These are phyloP conservation scores for Ramalina peruviana DNA, from an alignment of 495 filamentous ascomycete genomes.

Conservation along the genomic window DNA sequence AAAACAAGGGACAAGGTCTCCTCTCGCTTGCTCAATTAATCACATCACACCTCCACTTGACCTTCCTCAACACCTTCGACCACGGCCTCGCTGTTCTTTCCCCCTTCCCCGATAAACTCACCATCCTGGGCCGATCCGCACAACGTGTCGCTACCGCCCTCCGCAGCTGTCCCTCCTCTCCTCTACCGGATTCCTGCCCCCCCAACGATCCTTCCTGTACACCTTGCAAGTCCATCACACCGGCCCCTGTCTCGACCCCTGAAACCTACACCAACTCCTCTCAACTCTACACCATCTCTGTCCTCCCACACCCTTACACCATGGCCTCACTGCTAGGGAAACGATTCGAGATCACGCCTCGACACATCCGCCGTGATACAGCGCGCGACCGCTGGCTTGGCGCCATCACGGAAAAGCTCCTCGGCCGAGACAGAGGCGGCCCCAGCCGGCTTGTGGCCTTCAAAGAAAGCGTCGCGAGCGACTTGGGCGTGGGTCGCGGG, in stretches of 20 bases:
- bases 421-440: constrained; percentile 44
- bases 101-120: constrained; percentile 57
- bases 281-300: constrained; percentile 63
- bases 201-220: constrained; percentile 63
- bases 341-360: constrained; percentile 41
- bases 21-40: constrained; percentile 57
- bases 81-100: constrained; percentile 67
- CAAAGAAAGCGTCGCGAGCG: constrained; percentile 68
- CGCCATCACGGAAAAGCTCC: constrained; percentile 54
- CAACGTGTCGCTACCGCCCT: constrained; percentile 58
- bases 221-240: constrained; percentile 49
- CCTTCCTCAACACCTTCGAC: constrained; percentile 67
- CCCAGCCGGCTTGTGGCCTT: constrained; percentile 53
- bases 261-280: constrained; percentile 45
- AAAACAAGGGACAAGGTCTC: constrained; percentile 43
- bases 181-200: constrained; percentile 67
- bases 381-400: constrained; percentile 69
- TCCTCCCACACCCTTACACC: constrained; percentile 84
- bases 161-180: constrained; percentile 53
- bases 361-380: constrained; percentile 61
- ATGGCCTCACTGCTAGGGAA: constrained; percentile 44
- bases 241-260: constrained; percentile 43
- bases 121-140: constrained; percentile 54
- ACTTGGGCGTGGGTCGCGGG: constrained; percentile 40
- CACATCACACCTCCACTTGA: constrained; percentile 72